Conservation (phyloP, 2,329 filamentous ascomycete genomes). For the Spiromastix sp. region DNA sequence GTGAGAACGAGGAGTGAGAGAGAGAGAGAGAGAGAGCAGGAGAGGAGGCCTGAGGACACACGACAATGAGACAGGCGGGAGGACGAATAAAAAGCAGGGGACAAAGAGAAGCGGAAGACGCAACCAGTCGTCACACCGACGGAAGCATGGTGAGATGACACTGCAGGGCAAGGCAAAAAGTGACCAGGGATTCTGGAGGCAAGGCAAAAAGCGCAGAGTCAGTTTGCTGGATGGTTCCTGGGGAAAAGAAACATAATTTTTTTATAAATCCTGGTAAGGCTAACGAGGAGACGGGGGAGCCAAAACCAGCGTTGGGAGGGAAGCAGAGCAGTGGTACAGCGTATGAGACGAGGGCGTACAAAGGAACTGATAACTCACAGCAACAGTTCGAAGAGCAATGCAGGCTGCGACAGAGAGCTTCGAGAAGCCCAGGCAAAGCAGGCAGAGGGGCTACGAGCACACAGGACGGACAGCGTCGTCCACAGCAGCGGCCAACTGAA, state of each 20-base stretch:
- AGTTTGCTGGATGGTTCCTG: not conserved
- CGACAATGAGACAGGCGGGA: slow-evolving; percentile 12
- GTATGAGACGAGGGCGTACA: slow-evolving; percentile 12
- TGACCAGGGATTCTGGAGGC: not conserved
- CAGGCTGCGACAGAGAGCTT: not conserved
- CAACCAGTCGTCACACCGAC: slow-evolving; percentile 15
- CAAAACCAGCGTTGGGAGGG: slow-evolving; percentile 3
- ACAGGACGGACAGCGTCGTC: not conserved
- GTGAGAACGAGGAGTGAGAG: not conserved
- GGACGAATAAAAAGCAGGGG: slow-evolving; percentile 13
- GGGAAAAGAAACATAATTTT: not conserved
- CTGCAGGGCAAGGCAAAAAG: slow-evolving; percentile 1
- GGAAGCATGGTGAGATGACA: slow-evolving; percentile 15
- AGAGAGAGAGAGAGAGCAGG: slow-evolving; percentile 10
- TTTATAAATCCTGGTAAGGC: not conserved
- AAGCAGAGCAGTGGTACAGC: slow-evolving; percentile 10
- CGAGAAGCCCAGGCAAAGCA: not conserved
- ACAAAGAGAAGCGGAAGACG: slow-evolving; percentile 17
- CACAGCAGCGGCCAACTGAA: slow-evolving; percentile 1
- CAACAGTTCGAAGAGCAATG: slow-evolving; percentile 7
- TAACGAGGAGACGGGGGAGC: not conserved
- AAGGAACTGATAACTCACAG: slow-evolving; percentile 9
- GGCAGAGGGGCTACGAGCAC: not conserved
- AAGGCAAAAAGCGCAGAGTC: slow-evolving; percentile 1
- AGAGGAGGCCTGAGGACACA: slow-evolving; percentile 14